These are phyloP conservation scores for Verticillium klebahnii DNA, from an alignment of 2,329 filamentous ascomycete genomes.

Conservation along the genomic window DNA sequence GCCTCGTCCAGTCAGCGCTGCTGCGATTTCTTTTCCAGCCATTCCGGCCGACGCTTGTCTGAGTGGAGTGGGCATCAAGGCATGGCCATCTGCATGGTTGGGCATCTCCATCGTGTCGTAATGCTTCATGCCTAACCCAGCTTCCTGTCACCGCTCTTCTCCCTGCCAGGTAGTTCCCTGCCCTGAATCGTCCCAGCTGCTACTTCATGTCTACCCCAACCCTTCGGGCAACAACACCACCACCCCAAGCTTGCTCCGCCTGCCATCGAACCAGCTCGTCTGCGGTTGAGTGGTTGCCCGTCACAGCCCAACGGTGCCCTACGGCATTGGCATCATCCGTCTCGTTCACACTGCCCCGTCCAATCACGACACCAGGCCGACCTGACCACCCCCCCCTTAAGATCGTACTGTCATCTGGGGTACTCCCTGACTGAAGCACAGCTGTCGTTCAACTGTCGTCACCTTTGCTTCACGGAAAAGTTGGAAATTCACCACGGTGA, in stretches of 20 bases:
- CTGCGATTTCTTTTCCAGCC: neutral
- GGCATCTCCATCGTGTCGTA: slow-evolving; percentile 13
- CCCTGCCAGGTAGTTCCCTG: slow-evolving; percentile 28
- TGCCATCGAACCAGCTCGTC: neutral
- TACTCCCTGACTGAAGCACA: slow-evolving; percentile 8
- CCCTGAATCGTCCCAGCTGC: slow-evolving; percentile 20
- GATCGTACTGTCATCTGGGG: slow-evolving; percentile 11
- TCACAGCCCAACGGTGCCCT: slow-evolving; percentile 25
- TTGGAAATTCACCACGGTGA: slow-evolving; percentile 4
- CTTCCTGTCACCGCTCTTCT: slow-evolving; percentile 24
- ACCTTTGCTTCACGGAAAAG: neutral
- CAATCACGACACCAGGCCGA: neutral
- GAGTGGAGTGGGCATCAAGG: slow-evolving; percentile 14
- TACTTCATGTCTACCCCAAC: slow-evolving; percentile 20
- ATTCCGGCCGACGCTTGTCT: neutral
- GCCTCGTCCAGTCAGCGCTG: neutral
- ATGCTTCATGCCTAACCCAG: slow-evolving; percentile 15
- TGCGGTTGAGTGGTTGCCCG: slow-evolving; percentile 5
- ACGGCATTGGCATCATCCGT: slow-evolving; percentile 9
- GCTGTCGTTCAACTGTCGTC: slow-evolving; percentile 1
- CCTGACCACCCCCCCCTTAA: slow-evolving; percentile 1
- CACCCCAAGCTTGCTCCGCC: slow-evolving; percentile 14
- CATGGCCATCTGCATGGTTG: slow-evolving; percentile 10
- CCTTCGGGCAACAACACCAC: slow-evolving; percentile 21
- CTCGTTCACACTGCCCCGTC: neutral